These are phyloP conservation scores for Coniophora puteana DNA, from an alignment of 1,284 basidiomycete genomes.

Conservation along the genomic window DNA sequence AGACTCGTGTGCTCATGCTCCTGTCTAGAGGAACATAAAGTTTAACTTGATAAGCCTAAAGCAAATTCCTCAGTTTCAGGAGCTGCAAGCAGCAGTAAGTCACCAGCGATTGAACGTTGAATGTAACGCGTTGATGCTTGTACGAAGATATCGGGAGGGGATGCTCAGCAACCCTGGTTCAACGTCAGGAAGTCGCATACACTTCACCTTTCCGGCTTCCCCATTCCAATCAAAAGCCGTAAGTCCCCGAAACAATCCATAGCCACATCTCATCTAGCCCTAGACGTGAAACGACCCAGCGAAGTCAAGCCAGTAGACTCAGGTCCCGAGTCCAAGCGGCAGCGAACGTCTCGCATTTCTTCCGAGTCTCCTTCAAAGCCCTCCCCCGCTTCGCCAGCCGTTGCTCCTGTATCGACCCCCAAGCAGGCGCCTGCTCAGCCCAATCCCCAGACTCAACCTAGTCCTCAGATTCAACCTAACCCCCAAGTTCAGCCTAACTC, in stretches of 20 bases:
- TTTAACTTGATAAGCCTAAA: conserved; percentile 49
- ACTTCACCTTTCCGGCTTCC: conserved; percentile 47
- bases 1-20: conserved; percentile 2
- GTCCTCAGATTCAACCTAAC: too few species aligned
- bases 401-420: conserved; percentile 15
- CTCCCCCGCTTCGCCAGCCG: conserved; percentile 21
- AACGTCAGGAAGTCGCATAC: conserved; percentile 40
- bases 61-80: conserved; percentile 43
- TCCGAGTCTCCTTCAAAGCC: conserved; percentile 18
- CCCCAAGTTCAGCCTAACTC: too few species aligned
- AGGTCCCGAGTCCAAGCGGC: conserved; percentile 28
- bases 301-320: conserved; percentile 17
- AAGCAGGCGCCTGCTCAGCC: conserved; percentile 16
- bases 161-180: conserved; percentile 53
- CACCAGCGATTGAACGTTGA: not conserved
- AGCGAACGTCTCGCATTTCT: too few species aligned
- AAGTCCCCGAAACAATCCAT: not conserved
- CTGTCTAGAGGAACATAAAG: conserved; percentile 54
- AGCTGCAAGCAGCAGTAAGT: conserved; percentile 51
- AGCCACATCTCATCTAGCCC: conserved; percentile 12
- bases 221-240: conserved; percentile 38
- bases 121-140: conserved; percentile 1
- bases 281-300: conserved; percentile 25
- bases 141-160: conserved; percentile 33
- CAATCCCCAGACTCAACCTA: too few species aligned